These are phyloP conservation scores for Pyrenochaeta sp. DNA, from an alignment of 2,329 filamentous ascomycete genomes.

Conservation along the genomic window DNA sequence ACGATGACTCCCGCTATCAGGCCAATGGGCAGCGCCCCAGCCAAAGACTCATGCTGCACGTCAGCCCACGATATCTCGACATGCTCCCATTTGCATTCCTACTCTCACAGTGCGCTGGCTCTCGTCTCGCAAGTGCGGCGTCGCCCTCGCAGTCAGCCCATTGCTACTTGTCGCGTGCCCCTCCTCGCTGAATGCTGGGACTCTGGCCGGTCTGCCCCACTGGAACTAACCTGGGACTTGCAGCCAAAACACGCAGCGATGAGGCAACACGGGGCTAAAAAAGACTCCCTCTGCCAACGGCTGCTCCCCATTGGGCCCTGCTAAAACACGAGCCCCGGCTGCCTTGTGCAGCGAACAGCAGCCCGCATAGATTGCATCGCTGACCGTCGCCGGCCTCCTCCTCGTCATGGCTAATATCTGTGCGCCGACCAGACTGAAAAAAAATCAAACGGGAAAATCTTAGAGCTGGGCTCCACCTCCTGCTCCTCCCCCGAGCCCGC, in stretches of 20 bases:
- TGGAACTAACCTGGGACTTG: conserved; percentile 35
- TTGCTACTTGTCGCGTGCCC: conserved; percentile 31
- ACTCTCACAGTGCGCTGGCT: too few relatives aligned
- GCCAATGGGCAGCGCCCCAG: conserved; percentile 12
- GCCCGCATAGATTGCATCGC: conserved; percentile 31
- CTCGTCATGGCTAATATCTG: conserved; percentile 31
- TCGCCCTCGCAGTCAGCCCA: conserved; percentile 5
- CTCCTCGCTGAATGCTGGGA: conserved; percentile 23
- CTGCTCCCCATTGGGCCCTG: conserved; percentile 34
- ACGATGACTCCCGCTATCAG: conserved; percentile 31
- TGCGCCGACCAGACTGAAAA: conserved; percentile 8
- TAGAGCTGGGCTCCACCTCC: too few relatives aligned
- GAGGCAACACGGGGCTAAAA: conserved; percentile 40
- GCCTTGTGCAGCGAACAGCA: conserved; percentile 33
- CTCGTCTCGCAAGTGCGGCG: too few relatives aligned
- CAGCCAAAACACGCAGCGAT: conserved; percentile 33
- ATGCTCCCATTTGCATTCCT: too few relatives aligned
- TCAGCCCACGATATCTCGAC: conserved; percentile 7
- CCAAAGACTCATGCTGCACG: conserved; percentile 16
- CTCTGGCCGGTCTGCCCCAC: conserved; percentile 37
- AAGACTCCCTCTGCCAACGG: conserved; percentile 18
- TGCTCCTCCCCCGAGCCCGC: conserved; percentile 3
- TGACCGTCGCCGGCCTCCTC: conserved; percentile 13
- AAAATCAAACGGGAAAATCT: neutral
- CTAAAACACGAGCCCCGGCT: conserved; percentile 33